Evolutionary conservation across 2,329 filamentous ascomycete species (phyloP).

Genomic region (Aschersonia sp.): DNA sequence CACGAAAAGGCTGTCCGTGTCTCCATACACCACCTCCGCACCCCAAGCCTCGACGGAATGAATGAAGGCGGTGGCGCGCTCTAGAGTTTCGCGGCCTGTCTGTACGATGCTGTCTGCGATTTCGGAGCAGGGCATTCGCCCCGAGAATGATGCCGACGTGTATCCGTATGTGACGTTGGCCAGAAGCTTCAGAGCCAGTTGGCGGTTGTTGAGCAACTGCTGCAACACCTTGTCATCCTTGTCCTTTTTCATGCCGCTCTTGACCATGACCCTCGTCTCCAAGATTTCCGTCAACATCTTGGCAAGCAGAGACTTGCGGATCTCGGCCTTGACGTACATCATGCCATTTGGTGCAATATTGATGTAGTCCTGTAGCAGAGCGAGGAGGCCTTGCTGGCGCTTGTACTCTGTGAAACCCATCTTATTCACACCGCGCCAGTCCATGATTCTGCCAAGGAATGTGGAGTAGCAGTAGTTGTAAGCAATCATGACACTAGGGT

Average conservation of each 20-base stretch:
- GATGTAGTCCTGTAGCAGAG: constrained; percentile 68
- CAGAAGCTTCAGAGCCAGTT: constrained; percentile 85
- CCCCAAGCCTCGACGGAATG: constrained; percentile 79
- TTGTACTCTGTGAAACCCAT: constrained; percentile 88
- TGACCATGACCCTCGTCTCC: constrained; percentile 94
- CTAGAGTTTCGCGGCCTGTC: constrained; percentile 84
- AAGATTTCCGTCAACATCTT: constrained; percentile 96
- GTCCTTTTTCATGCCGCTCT: constrained; percentile 88
- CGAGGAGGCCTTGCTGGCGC: constrained; percentile 59
- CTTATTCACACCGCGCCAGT: constrained; percentile 85
- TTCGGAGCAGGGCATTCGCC: constrained; percentile 93
- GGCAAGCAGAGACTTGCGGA: constrained; percentile 79
- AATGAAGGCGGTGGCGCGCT: constrained; percentile 84
- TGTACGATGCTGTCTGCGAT: constrained; percentile 98
- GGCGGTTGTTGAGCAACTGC: constrained; percentile 79
- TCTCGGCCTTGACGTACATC: constrained; percentile 77
- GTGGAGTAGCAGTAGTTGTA: constrained; percentile 99
- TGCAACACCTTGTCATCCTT: constrained; percentile 79
- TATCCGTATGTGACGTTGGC: constrained; percentile 99
- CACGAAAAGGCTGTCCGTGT: constrained; percentile 91
- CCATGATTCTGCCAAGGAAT: constrained; percentile 70
- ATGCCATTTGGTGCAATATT: constrained; percentile 94
- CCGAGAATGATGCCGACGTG: constrained; percentile 90
- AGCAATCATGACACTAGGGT: constrained; percentile 96
- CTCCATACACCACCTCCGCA: constrained; percentile 94